Percentiles rank a stretch among this genome's conserved stretches.
These are phyloP conservation scores for Lippia alba DNA, from an alignment of 305 asterid species.

Conservation along the genomic window DNA sequence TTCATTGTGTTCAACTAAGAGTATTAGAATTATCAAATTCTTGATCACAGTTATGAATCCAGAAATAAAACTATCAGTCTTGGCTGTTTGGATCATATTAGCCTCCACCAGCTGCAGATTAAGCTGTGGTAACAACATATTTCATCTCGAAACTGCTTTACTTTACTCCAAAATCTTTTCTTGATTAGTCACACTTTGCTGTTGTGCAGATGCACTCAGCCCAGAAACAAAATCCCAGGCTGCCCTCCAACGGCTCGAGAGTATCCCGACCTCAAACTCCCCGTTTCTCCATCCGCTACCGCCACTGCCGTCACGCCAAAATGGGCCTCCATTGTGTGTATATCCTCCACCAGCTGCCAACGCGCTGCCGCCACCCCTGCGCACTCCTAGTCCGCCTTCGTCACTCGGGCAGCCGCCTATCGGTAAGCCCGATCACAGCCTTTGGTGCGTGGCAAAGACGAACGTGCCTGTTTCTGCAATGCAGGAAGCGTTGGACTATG, in stretches of 20 bases:
- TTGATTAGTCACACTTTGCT: background rate
- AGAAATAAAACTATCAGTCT: conserved; percentile 9
- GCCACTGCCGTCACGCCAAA: conserved; percentile 11
- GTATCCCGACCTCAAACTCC: background rate
- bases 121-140: conserved; percentile 18
- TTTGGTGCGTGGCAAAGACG: conserved; percentile 47
- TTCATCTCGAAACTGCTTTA: too few relatives aligned
- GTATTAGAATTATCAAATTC: background rate
- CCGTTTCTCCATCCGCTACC: background rate
- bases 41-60: conserved; percentile 25
- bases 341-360: conserved; percentile 32
- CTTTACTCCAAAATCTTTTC: background rate
- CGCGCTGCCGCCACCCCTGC: background rate
- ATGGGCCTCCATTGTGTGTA: conserved; percentile 32
- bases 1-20: background rate
- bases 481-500: conserved; percentile 44
- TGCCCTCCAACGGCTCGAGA: background rate
- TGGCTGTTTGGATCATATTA: conserved; percentile 26
- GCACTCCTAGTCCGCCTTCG: conserved; percentile 3
- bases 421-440: conserved; percentile 28
- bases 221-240: background rate
- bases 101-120: conserved; percentile 23
- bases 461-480: background rate
- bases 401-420: conserved; percentile 4
- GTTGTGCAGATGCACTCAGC: background rate